phyloP scores from a whole-genome alignment of 208 protist genomes.

The Leishmania braziliensis region DNA sequence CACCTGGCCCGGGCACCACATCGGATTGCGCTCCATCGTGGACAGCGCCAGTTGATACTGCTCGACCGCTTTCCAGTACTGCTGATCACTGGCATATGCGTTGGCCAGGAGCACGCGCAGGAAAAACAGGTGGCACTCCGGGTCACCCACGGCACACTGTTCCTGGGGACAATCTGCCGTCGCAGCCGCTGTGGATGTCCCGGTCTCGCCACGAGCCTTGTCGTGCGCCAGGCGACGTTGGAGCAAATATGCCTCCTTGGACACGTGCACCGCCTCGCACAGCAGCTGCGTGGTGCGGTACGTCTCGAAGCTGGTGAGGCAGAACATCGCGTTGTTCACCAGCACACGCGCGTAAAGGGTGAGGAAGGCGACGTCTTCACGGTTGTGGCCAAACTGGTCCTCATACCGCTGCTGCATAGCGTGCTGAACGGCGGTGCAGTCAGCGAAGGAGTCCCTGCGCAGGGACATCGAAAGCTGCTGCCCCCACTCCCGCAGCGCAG shows the following conservation, averaged over 20 bases:
- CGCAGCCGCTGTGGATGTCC: neutral
- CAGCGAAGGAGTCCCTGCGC: constrained; percentile 41
- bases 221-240: neutral
- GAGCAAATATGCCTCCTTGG: constrained; percentile 19
- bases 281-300: constrained; percentile 46
- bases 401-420: constrained; percentile 43
- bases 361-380: constrained; percentile 33
- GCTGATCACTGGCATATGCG: constrained; percentile 56
- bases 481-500: constrained; percentile 42
- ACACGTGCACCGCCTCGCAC: constrained; percentile 44
- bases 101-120: constrained; percentile 81
- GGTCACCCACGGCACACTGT: constrained; percentile 3
- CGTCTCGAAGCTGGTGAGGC: constrained; percentile 59
- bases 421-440: constrained; percentile 36
- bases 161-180: neutral
- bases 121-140: constrained; percentile 24
- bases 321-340: constrained; percentile 75
- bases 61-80: constrained; percentile 63
- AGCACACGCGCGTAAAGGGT: constrained; percentile 63
- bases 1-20: constrained; percentile 45
- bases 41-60: constrained; percentile 48
- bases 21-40: constrained; percentile 48
- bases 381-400: constrained; percentile 28
- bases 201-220: neutral
- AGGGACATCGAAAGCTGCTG: constrained; percentile 37